Percentiles rank a stretch among this genome's conserved stretches.
These are phyloP conservation scores for Suillus tomentosus DNA, from an alignment of 768 basidiomycete genomes.

Conservation along the genomic window DNA sequence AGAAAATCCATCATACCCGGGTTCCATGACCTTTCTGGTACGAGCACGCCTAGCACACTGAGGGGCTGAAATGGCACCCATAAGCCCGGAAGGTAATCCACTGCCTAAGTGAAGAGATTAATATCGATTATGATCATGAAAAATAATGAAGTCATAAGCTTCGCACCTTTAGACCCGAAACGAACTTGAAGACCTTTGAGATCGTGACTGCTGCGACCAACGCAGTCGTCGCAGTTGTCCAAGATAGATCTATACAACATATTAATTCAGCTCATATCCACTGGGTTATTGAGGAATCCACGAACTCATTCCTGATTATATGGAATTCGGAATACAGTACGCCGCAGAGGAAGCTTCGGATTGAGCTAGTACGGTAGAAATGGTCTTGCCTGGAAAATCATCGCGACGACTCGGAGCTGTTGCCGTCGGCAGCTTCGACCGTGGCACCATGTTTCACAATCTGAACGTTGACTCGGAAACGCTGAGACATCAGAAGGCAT, in stretches of 20 bases:
- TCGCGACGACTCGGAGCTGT: neutral
- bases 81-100: conserved; percentile 22
- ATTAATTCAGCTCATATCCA: neutral
- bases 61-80: conserved; percentile 25
- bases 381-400: neutral
- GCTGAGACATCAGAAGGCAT: neutral
- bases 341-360: neutral
- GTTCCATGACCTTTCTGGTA: conserved; percentile 26
- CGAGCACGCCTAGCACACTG: conserved; percentile 7
- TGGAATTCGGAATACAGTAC: neutral
- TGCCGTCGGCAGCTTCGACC: neutral
- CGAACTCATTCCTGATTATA: conserved; percentile 3
- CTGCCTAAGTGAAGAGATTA: conserved; percentile 15
- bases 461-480: neutral
- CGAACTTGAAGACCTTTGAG: conserved; percentile 21
- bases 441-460: neutral
- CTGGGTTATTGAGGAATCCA: neutral
- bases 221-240: conserved; percentile 8
- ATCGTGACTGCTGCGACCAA: conserved; percentile 12
- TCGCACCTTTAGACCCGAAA: conserved; percentile 21
- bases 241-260: conserved; percentile 10
- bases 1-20: conserved; percentile 14
- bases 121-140: neutral
- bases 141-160: neutral
- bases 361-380: neutral